Percentiles rank a stretch among this genome's conserved stretches.
Evolutionary conservation across 192 early-diverging fungal genomes (phyloP).

Genomic region (Rhizoclosmatium sp.): DNA sequence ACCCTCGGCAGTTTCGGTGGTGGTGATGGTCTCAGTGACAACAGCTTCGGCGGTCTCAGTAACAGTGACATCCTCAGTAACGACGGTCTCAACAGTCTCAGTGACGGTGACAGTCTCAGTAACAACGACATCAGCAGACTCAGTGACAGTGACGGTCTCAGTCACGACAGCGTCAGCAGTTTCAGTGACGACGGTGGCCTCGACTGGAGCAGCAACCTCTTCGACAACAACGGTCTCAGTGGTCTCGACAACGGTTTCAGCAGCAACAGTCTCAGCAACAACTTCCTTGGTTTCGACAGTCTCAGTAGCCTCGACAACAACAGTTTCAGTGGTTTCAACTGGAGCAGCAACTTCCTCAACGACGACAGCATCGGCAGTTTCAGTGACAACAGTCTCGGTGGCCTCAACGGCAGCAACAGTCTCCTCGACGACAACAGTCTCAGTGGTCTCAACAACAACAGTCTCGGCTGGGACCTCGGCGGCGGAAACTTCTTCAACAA

Average conservation of each 20-base stretch:
- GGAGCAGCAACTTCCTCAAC: neutral
- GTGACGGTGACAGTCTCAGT: neutral
- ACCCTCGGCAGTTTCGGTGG: neutral
- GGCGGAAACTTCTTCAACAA: neutral
- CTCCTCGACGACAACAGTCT: neutral
- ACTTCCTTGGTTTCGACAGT: slow-evolving; percentile 10
- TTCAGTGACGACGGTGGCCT: no score
- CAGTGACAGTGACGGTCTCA: neutral
- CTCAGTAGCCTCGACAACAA: neutral
- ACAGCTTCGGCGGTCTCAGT: neutral
- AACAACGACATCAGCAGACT: slow-evolving; percentile 2
- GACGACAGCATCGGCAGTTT: neutral
- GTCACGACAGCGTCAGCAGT: neutral
- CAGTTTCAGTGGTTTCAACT: neutral
- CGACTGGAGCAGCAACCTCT: no score
- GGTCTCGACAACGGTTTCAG: neutral
- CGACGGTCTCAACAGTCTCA: neutral
- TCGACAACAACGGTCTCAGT: neutral
- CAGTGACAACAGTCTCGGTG: neutral
- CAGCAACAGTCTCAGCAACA: neutral
- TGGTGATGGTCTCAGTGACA: neutral
- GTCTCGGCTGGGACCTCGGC: neutral
- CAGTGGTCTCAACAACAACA: neutral
- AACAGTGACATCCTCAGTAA: neutral
- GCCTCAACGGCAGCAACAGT: slow-evolving; percentile 1